Conservation (phyloP, 208 protist genomes). For the Acanthamoeba culbertsoni region DNA sequence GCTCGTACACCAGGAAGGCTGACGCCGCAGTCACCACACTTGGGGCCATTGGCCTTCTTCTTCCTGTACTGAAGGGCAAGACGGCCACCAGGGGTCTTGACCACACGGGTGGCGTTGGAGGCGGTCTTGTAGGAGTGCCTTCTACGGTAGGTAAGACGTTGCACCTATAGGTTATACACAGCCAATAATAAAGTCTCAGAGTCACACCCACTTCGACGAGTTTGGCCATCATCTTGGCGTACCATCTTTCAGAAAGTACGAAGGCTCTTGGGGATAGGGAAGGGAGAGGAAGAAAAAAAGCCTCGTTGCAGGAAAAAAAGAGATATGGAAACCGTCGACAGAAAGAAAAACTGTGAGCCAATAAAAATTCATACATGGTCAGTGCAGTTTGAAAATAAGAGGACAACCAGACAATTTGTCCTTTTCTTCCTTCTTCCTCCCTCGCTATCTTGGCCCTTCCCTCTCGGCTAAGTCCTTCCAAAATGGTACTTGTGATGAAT, state of each 20-base stretch:
- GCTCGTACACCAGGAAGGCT: conserved; percentile 84
- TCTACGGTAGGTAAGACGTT: conserved; percentile 85
- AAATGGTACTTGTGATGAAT: background rate
- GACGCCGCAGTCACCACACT: conserved; percentile 92
- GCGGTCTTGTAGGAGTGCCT: conserved; percentile 85
- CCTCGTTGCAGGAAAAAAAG: background rate
- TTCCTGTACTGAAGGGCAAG: conserved; percentile 93
- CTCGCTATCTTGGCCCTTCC: conserved; percentile 40
- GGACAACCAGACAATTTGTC: background rate
- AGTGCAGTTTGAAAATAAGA: background rate
- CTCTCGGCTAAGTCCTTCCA: conserved; percentile 29
- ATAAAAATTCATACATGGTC: background rate
- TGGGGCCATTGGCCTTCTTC: conserved; percentile 93
- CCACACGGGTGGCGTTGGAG: conserved; percentile 82
- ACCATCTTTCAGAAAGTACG: conserved; percentile 24
- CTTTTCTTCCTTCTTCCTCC: conserved; percentile 45
- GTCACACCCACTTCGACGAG: no score
- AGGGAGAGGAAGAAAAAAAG: conserved; percentile 26
- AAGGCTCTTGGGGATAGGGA: conserved; percentile 12
- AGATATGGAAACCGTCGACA: background rate
- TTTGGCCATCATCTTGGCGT: no score
- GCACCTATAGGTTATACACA: conserved; percentile 67
- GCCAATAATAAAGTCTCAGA: background rate
- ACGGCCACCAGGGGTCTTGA: conserved; percentile 89
- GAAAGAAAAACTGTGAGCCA: background rate